Percentiles rank a stretch among this genome's conserved stretches.
Conservation (phyloP, 176 grass and related monocot genomes). For the Cenchrus purpureus region DNA sequence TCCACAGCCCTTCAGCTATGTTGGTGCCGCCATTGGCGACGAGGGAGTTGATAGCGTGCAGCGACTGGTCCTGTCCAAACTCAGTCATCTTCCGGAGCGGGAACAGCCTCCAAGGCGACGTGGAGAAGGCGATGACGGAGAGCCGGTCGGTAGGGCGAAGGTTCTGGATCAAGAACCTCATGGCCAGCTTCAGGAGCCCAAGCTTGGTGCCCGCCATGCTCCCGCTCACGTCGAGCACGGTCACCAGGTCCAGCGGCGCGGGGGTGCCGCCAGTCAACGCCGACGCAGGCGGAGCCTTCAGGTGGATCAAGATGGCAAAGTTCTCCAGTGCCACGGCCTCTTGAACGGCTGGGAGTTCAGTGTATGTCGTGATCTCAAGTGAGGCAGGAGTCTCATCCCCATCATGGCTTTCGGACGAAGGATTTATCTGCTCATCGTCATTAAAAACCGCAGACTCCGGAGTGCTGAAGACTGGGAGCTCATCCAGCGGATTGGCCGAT, state of each 20-base stretch:
- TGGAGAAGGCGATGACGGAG: constrained; percentile 68
- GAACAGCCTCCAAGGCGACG: constrained; percentile 56
- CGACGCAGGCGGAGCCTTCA: constrained; percentile 54
- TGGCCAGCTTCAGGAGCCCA: constrained; percentile 68
- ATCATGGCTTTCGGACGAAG: constrained; percentile 28
- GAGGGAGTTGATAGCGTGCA: constrained; percentile 57
- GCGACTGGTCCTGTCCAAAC: constrained; percentile 44
- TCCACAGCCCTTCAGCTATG: constrained; percentile 61
- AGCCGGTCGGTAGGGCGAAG: constrained; percentile 68
- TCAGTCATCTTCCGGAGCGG: constrained; percentile 61
- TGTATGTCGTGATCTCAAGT: constrained; percentile 48
- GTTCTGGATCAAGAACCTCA: constrained; percentile 72
- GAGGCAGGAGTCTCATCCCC: not conserved
- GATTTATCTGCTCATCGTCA: constrained; percentile 59
- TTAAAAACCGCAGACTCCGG: constrained; percentile 47
- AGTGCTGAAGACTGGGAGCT: constrained; percentile 30
- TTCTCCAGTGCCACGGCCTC: constrained; percentile 36
- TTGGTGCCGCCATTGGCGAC: constrained; percentile 60
- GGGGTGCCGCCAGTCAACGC: constrained; percentile 13
- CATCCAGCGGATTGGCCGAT: constrained; percentile 11
- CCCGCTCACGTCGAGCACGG: constrained; percentile 80
- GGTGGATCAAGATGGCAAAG: constrained; percentile 71
- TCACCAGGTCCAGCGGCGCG: constrained; percentile 65
- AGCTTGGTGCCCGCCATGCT: constrained; percentile 84
- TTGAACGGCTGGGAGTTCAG: constrained; percentile 48